Conservation (phyloP, 2,329 filamentous ascomycete genomes). For the Didymella arachidicola region DNA sequence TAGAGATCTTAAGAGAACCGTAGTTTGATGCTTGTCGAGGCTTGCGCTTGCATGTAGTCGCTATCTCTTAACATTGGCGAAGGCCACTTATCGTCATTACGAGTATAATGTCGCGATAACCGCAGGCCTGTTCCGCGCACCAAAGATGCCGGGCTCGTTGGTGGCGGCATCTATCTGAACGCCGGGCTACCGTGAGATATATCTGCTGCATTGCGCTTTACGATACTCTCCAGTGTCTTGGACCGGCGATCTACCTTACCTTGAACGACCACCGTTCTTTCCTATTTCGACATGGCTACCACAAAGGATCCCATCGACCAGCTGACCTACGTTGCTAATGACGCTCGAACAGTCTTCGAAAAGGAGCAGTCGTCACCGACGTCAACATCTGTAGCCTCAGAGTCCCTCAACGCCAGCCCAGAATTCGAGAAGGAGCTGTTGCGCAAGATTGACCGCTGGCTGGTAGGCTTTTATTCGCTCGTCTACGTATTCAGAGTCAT, state of each 20-base stretch:
- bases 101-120: conserved; percentile 23
- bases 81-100: conserved; percentile 24
- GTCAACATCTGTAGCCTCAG: background rate
- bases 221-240: background rate
- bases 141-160: conserved; percentile 8
- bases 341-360: conserved; percentile 5
- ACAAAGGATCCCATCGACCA: conserved; percentile 22
- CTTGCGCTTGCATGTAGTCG: conserved; percentile 3
- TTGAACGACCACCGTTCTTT: background rate
- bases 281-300: conserved; percentile 16
- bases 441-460: conserved; percentile 40
- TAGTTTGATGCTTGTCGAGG: conserved; percentile 10
- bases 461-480: conserved; percentile 44
- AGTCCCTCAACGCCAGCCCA: background rate
- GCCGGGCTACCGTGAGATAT: background rate
- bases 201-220: background rate
- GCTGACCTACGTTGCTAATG: conserved; percentile 23
- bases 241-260: background rate
- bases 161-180: background rate
- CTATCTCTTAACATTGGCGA: conserved; percentile 4
- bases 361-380: conserved; percentile 3
- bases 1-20: background rate
- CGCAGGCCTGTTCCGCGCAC: background rate
- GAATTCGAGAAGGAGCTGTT: conserved; percentile 24
- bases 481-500: conserved; percentile 42